phyloP scores from a whole-genome alignment of 164 flowering plant genomes.

The Nymphaea thermarum region DNA sequence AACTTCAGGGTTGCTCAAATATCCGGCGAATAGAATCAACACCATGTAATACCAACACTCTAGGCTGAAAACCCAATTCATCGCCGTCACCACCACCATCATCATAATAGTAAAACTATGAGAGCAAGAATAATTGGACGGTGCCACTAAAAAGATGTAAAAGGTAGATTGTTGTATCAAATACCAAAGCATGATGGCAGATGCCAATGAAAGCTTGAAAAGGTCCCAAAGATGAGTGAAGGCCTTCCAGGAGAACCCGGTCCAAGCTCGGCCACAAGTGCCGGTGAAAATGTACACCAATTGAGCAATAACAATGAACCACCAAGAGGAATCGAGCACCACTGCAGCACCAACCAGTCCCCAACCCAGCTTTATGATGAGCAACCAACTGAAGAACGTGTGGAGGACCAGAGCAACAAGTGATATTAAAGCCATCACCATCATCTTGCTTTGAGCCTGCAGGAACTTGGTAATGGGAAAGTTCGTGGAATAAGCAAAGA shows the following conservation, averaged over 20 bases:
- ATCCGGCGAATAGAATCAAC: constrained; percentile 9
- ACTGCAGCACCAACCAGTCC: constrained; percentile 68
- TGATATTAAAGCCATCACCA: constrained; percentile 11
- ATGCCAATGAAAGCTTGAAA: constrained; percentile 55
- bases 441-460: constrained; percentile 25
- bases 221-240: constrained; percentile 56
- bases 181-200: constrained; percentile 75
- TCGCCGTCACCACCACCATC: neutral
- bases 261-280: constrained; percentile 55
- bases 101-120: neutral
- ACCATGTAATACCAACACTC: constrained; percentile 13
- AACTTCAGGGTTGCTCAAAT: constrained; percentile 8
- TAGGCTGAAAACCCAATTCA: constrained; percentile 4
- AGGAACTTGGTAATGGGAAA: constrained; percentile 6
- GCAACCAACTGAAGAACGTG: constrained; percentile 14
- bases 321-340: constrained; percentile 59
- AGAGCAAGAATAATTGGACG: neutral
- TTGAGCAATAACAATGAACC: constrained; percentile 54
- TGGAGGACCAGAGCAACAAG: constrained; percentile 10
- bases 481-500: constrained; percentile 1
- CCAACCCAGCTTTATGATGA: constrained; percentile 37
- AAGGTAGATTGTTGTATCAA: neutral
- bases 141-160: neutral
- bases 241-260: constrained; percentile 59
- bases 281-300: constrained; percentile 46